Base-by-base conservation (phyloP, 257 asterid species). In the Thymus mandschuricus region DNA sequence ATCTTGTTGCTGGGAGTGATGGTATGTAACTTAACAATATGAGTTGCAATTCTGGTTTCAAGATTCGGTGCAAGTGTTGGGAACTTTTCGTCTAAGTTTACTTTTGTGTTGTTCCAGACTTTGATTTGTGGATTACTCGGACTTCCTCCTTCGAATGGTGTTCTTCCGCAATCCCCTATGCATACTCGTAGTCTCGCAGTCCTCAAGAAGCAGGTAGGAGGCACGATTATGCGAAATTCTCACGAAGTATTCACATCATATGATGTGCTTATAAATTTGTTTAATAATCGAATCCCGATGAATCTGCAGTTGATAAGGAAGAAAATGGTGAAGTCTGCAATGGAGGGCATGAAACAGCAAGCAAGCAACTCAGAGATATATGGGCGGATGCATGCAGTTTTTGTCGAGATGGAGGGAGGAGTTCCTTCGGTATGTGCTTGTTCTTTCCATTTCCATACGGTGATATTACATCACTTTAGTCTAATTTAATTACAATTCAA, bases 101-200 rank as follows among this genome's bases (percentile, higher is more conserved):
- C 4, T 73, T 71, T 73, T 72, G 38, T 65, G 9, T 81, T 34
- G 52, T 76, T 68, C 21, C 82, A 92, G 99, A 95, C 99, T 12
- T 79, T 95, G 89, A 30, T 92, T 67, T 95, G 98, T 40, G 99
- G 99, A 69, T 81, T 95, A 80, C 93, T 95, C 31, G 99, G 99
- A 74, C 87, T 92, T 65, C 99, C 99, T 69, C 99, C 99, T 71
- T 95, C 99, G 0, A 95, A 95, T 62, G 99, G 99, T 31, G 99
- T 95, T 67, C 97, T 95, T 75, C 99, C 99, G 11, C 99, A 95
- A 82, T 91, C 99, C 29, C 99, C 99, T 28, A 95, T 95, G 99
- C 99, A 95, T 65, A 91, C 99, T 27, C 85, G 87, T 74, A 94
- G 99, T 76, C 99, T 94, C 75, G 97, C 97, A 5, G 88, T 86